Conservation (phyloP, 192 early-diverging fungal genomes). For the Backusella tuberculispora region DNA sequence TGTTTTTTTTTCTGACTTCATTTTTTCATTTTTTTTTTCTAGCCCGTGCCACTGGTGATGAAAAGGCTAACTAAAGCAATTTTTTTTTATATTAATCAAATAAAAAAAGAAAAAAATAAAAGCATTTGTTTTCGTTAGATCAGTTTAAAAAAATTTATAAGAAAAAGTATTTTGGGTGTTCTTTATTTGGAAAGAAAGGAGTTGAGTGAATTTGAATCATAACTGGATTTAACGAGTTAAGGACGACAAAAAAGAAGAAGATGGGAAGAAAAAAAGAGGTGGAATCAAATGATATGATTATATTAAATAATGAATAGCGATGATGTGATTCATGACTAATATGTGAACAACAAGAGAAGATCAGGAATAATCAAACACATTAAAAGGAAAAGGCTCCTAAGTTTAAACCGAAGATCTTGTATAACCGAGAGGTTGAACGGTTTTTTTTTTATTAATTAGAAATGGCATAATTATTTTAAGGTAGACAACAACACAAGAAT, state of each 20-base stretch:
- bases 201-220: background rate
- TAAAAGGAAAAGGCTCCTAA: background rate
- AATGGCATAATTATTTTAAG: slow-evolving; percentile 12
- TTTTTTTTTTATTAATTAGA: background rate
- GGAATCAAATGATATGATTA: too few relatives aligned
- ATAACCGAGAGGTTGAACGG: background rate
- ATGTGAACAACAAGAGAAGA: background rate
- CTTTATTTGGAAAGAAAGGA: too few relatives aligned
- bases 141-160: too few relatives aligned
- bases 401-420: background rate
- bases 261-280: too few relatives aligned
- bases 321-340: too few relatives aligned
- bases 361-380: background rate
- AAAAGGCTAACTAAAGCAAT: slow-evolving; percentile 25
- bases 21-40: background rate
- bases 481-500: background rate
- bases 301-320: too few relatives aligned
- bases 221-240: too few relatives aligned
- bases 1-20: slow-evolving; percentile 21
- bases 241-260: too few relatives aligned
- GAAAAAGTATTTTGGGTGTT: too few relatives aligned
- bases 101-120: too few relatives aligned
- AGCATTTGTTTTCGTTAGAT: too few relatives aligned
- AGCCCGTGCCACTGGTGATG: slow-evolving; percentile 55
- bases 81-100: too few relatives aligned